Evolutionary conservation across 2,329 filamentous ascomycete species (phyloP).

Genomic region (Cercospora sp.): DNA sequence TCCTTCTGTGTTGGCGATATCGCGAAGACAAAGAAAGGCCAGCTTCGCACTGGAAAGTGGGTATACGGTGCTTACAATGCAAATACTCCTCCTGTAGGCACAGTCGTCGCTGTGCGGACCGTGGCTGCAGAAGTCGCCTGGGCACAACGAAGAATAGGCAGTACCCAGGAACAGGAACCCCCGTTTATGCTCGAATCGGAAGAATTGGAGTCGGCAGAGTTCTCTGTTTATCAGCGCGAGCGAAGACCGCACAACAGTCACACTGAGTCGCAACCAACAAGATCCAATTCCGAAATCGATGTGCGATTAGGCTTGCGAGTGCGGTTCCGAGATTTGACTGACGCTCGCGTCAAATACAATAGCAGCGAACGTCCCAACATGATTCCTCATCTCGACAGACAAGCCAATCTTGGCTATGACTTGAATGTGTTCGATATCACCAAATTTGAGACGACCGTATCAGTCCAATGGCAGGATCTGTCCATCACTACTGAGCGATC

Average conservation of each 20-base stretch:
- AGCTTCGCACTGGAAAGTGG: slow-evolving; percentile 55
- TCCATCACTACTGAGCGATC: slow-evolving; percentile 50
- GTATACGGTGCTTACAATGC: slow-evolving; percentile 53
- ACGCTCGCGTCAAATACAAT: slow-evolving; percentile 55
- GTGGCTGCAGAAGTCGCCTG: slow-evolving; percentile 53
- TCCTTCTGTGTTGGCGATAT: slow-evolving; percentile 51
- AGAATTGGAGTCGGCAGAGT: slow-evolving; percentile 46
- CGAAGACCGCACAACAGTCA: slow-evolving; percentile 20
- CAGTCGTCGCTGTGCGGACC: slow-evolving; percentile 53
- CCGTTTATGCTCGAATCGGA: slow-evolving; percentile 34
- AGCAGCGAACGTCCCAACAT: slow-evolving; percentile 42
- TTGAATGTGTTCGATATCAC: slow-evolving; percentile 58
- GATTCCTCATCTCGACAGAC: slow-evolving; percentile 48
- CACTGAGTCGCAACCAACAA: slow-evolving; percentile 15
- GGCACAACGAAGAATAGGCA: slow-evolving; percentile 47
- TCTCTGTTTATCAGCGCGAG: slow-evolving; percentile 47
- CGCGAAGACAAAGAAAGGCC: slow-evolving; percentile 53
- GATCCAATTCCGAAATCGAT: slow-evolving; percentile 39
- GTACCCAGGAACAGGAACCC: slow-evolving; percentile 29
- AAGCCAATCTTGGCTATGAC: slow-evolving; percentile 56
- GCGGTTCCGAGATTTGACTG: slow-evolving; percentile 55
- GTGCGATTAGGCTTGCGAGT: slow-evolving; percentile 43
- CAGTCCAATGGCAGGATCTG: slow-evolving; percentile 61
- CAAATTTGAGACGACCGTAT: slow-evolving; percentile 51
- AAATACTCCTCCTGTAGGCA: slow-evolving; percentile 52